These are phyloP conservation scores for Wallacemonas collosoma DNA, from an alignment of 208 protist species.

Conservation along the genomic window DNA sequence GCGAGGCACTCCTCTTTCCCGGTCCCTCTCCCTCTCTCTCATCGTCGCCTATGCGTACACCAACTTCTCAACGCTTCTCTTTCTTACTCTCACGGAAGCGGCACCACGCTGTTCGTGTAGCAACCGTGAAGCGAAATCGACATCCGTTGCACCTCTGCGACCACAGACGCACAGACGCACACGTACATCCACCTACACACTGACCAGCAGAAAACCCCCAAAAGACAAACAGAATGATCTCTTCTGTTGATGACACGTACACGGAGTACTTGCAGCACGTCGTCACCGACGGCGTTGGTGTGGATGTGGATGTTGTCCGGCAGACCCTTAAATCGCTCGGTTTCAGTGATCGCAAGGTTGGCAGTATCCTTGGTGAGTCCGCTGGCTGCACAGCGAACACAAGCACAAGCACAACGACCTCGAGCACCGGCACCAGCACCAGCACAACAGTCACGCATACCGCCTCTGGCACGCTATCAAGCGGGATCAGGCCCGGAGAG, in stretches of 20 bases:
- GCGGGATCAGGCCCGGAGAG: too few relatives aligned
- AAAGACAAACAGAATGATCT: constrained; percentile 32
- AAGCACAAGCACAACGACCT: constrained; percentile 10
- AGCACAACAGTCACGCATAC: constrained; percentile 2
- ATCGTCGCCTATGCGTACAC: too few relatives aligned
- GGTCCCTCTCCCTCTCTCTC: too few relatives aligned
- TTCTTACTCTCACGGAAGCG: too few relatives aligned
- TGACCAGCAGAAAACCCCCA: neutral
- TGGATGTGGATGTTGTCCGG: constrained; percentile 56
- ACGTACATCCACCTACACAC: neutral
- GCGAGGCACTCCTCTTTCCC: too few relatives aligned
- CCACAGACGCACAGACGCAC: constrained; percentile 4
- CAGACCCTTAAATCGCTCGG: constrained; percentile 52
- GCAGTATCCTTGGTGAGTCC: constrained; percentile 53
- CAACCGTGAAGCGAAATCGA: too few relatives aligned
- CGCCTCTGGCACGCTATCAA: constrained; percentile 4
- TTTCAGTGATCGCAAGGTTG: constrained; percentile 35
- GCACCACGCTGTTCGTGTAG: too few relatives aligned
- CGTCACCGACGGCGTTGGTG: constrained; percentile 22
- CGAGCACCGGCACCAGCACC: neutral
- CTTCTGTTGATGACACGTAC: constrained; percentile 51
- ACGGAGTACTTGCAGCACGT: constrained; percentile 45
- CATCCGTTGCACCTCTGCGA: too few relatives aligned
- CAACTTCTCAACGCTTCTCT: too few relatives aligned
- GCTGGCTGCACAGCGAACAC: constrained; percentile 2